Conservation (phyloP, 2,329 filamentous ascomycete genomes). For the Botrytis hyacinthi region DNA sequence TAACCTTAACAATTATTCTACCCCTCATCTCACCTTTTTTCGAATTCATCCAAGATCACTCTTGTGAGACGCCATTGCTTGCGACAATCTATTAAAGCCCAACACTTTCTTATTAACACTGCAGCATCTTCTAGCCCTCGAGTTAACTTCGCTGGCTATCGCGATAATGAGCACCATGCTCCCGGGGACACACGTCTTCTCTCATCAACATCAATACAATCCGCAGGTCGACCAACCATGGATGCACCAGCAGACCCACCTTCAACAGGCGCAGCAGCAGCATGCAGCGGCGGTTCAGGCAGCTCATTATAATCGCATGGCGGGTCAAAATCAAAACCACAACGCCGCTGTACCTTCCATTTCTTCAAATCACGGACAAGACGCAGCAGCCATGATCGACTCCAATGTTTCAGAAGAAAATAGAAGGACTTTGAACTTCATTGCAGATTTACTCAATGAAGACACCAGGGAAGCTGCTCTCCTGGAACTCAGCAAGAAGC, state of each 20-base stretch:
- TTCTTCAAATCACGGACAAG: slow-evolving; percentile 51
- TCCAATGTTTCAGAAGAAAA: slow-evolving; percentile 78
- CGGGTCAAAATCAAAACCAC: slow-evolving; percentile 52
- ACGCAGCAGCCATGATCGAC: slow-evolving; percentile 58
- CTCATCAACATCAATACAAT: slow-evolving; percentile 62
- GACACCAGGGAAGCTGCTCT: slow-evolving; percentile 85
- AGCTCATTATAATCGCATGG: slow-evolving; percentile 70
- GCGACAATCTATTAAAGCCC: not conserved
- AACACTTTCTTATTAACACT: slow-evolving; percentile 1
- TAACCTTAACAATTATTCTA: slow-evolving; percentile 17
- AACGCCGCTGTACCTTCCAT: slow-evolving; percentile 44
- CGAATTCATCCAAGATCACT: slow-evolving; percentile 4
- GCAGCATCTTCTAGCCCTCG: slow-evolving; percentile 25
- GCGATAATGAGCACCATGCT: slow-evolving; percentile 49
- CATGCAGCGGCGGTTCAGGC: slow-evolving; percentile 38
- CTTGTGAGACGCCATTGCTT: not conserved
- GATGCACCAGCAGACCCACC: slow-evolving; percentile 54
- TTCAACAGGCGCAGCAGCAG: slow-evolving; percentile 43
- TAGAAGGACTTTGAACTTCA: slow-evolving; percentile 85
- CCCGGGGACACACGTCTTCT: slow-evolving; percentile 62
- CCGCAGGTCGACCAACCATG: slow-evolving; percentile 61
- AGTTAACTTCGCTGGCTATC: slow-evolving; percentile 27
- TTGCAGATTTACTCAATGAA: slow-evolving; percentile 86
- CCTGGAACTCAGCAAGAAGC: slow-evolving; percentile 95
- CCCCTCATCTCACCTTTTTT: slow-evolving; percentile 8